phyloP scores from a whole-genome alignment of 257 asterid species.

The Buddleja alternifolia region DNA sequence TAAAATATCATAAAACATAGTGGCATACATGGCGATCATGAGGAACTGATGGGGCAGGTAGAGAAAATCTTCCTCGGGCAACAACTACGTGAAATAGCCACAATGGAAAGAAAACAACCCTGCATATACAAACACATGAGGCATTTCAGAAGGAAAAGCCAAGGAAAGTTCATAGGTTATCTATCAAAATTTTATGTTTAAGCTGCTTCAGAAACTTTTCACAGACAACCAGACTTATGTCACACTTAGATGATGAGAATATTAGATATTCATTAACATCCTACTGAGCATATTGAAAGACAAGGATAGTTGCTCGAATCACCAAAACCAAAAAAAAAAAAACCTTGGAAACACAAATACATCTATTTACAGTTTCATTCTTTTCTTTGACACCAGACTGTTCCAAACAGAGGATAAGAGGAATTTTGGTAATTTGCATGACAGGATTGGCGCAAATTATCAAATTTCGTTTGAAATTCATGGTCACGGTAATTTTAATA shows the following conservation, averaged over 20 bases:
- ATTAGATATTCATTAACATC: constrained; percentile 6
- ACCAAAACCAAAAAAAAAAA: not conserved
- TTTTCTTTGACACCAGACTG: not conserved
- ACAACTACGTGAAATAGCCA: constrained; percentile 95
- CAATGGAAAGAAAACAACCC: constrained; percentile 90
- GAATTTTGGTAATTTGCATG: not conserved
- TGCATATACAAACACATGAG: constrained; percentile 44
- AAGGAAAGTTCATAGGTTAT: constrained; percentile 9
- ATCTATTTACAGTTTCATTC: not conserved
- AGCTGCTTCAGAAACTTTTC: constrained; percentile 14
- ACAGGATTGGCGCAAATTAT: not conserved
- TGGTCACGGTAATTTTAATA: not conserved
- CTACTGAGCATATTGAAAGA: constrained; percentile 21
- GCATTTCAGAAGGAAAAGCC: constrained; percentile 9
- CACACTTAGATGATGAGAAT: constrained; percentile 5
- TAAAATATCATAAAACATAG: constrained; percentile 26
- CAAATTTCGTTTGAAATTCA: not conserved
- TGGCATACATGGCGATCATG: constrained; percentile 89
- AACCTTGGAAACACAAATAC: not conserved
- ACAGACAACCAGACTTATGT: not conserved
- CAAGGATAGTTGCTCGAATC: not conserved
- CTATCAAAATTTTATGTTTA: not conserved
- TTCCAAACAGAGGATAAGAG: not conserved
- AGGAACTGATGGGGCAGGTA: constrained; percentile 97
- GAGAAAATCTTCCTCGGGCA: constrained; percentile 97